These are phyloP conservation scores for Cymbopogon citratus DNA, from an alignment of 176 grass and related monocot species.

Conservation along the genomic window DNA sequence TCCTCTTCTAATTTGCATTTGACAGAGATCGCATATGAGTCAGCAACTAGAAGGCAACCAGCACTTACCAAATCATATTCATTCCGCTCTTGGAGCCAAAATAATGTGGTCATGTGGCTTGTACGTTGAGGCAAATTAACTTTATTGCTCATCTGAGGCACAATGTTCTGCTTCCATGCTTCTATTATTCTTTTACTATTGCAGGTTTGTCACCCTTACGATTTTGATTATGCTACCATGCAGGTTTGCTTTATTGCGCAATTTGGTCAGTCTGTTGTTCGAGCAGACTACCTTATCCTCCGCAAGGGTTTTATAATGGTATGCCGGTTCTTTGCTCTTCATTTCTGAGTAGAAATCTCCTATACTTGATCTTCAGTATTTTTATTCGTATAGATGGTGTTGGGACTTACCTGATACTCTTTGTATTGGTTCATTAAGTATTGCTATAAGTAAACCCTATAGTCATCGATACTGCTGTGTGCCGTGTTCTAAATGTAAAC, in stretches of 20 bases:
- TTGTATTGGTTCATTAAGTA: neutral
- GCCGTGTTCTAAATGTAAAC: too few relatives aligned
- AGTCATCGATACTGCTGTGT: neutral
- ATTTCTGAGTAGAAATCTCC: neutral
- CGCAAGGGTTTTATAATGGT: slow-evolving; percentile 95
- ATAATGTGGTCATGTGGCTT: slow-evolving; percentile 69
- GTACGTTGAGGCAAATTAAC: slow-evolving; percentile 42
- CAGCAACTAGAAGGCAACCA: slow-evolving; percentile 93
- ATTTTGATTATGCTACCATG: slow-evolving; percentile 12
- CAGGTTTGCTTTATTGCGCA: slow-evolving; percentile 93
- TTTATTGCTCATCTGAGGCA: slow-evolving; percentile 6
- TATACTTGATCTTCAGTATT: slow-evolving; percentile 8
- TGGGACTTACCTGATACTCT: too few relatives aligned
- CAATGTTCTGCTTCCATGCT: slow-evolving; percentile 2
- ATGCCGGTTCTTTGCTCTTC: neutral
- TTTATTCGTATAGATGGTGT: neutral
- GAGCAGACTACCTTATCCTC: slow-evolving; percentile 94
- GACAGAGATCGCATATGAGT: slow-evolving; percentile 76
- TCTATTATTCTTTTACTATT: neutral
- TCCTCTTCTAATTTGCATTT: slow-evolving; percentile 20
- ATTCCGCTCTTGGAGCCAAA: slow-evolving; percentile 65
- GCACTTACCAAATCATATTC: slow-evolving; percentile 66
- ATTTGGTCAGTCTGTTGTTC: slow-evolving; percentile 88
- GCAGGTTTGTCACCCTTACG: neutral
- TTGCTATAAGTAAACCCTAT: too few relatives aligned